A percentile compares a stretch with the other conserved stretches of the same genome.
Conservation (phyloP, 768 basidiomycete genomes). For the Gautieria morchelliformis region DNA sequence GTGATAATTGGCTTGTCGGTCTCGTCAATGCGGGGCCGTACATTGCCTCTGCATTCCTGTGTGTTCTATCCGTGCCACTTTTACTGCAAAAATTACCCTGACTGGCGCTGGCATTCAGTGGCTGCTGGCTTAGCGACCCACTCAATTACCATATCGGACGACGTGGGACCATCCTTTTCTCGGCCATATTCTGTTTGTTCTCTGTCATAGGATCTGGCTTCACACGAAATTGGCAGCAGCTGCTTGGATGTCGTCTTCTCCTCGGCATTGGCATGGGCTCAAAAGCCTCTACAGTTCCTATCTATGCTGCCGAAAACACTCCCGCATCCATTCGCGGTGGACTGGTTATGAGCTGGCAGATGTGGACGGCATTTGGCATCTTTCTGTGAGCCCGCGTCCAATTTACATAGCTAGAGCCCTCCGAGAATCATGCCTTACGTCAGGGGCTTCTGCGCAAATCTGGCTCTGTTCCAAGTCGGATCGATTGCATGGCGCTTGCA, state of each 20-base stretch:
- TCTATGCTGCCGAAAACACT: constrained; percentile 46
- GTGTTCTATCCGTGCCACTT: neutral
- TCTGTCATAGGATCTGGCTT: constrained; percentile 26
- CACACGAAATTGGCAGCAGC: constrained; percentile 45
- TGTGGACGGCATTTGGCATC: constrained; percentile 31
- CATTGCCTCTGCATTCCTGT: constrained; percentile 30
- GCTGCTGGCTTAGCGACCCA: constrained; percentile 28
- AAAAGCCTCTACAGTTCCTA: constrained; percentile 52
- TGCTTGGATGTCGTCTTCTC: constrained; percentile 42
- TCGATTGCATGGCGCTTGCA: constrained; percentile 30
- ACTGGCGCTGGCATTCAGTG: neutral
- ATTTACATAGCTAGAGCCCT: neutral
- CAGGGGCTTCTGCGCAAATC: constrained; percentile 25
- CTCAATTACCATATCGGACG: constrained; percentile 32
- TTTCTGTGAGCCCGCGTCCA: constrained; percentile 14
- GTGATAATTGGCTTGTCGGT: constrained; percentile 15
- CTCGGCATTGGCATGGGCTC: constrained; percentile 59
- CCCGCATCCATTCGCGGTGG: constrained; percentile 29
- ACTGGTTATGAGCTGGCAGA: constrained; percentile 28
- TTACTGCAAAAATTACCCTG: neutral
- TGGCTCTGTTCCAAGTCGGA: constrained; percentile 20
- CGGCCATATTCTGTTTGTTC: constrained; percentile 20
- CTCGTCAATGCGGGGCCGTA: constrained; percentile 24
- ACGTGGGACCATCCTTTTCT: constrained; percentile 31
- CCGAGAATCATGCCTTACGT: neutral